Percentiles rank a stretch among this genome's conserved stretches.
Conservation (phyloP, 768 basidiomycete species). For the Clavulina sp. region DNA sequence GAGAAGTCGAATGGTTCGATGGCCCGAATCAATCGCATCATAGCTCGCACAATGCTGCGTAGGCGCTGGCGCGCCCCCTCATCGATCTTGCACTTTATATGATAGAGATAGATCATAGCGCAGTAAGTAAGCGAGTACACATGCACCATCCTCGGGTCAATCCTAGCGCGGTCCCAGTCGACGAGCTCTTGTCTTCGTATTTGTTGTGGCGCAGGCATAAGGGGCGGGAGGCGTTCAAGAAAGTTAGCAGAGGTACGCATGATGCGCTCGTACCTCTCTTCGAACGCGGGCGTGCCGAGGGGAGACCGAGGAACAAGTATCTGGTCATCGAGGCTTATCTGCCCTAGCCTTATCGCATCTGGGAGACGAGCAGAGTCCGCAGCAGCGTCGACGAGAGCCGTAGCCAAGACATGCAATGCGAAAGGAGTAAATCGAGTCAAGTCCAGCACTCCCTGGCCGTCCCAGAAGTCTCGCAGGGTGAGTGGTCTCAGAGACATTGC, state of each 20-base stretch:
- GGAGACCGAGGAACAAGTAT: background rate
- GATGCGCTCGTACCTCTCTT: background rate
- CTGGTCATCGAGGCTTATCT: background rate
- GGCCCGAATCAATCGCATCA: too few relatives aligned
- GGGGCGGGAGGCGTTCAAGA: background rate
- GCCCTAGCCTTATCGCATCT: background rate
- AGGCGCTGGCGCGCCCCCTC: background rate
- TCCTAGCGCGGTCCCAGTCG: background rate
- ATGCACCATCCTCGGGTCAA: background rate
- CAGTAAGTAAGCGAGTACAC: background rate
- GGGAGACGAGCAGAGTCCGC: background rate
- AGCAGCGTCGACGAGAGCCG: background rate
- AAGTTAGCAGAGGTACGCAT: background rate
- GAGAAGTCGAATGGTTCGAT: too few relatives aligned
- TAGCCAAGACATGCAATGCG: background rate
- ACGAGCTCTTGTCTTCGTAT: background rate
- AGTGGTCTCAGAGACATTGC: background rate
- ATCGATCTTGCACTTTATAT: background rate
- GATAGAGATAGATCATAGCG: background rate
- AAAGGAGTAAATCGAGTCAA: background rate
- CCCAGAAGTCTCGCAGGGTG: background rate
- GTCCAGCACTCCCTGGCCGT: background rate
- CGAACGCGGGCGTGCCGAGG: background rate
- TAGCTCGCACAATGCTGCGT: too few relatives aligned
- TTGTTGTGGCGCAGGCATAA: background rate